Evolutionary conservation across 2,329 filamentous ascomycete species (phyloP).

Genomic region (Rachicladosporium sp.): DNA sequence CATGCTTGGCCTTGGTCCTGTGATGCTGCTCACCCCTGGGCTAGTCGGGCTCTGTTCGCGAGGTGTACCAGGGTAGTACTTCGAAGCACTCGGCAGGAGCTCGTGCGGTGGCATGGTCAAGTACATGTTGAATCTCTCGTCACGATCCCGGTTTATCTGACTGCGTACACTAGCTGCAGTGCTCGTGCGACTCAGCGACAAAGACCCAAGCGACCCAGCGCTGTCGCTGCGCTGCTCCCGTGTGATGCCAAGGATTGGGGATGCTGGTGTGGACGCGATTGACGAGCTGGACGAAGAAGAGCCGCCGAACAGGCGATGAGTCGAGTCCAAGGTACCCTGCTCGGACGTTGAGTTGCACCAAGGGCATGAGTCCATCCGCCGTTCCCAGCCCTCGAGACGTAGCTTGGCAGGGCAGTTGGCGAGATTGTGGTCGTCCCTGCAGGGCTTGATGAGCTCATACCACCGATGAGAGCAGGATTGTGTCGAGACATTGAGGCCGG

Average conservation of each 20-base stretch:
- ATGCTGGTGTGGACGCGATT: constrained; percentile 3
- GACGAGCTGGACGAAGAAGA: constrained; percentile 27
- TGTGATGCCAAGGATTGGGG: constrained; percentile 6
- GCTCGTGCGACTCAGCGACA: constrained; percentile 17
- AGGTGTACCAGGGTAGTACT: constrained; percentile 22
- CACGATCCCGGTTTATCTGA: constrained; percentile 21
- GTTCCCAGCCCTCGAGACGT: constrained; percentile 38
- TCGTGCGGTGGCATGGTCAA: constrained; percentile 20
- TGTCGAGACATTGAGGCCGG: constrained; percentile 36
- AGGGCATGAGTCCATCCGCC: constrained; percentile 34
- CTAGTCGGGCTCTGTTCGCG: not conserved
- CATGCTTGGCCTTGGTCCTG: constrained; percentile 4
- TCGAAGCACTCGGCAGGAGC: constrained; percentile 20
- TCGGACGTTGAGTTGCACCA: constrained; percentile 26
- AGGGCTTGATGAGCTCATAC: constrained; percentile 36
- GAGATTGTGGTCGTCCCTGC: constrained; percentile 32
- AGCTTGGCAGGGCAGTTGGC: constrained; percentile 35
- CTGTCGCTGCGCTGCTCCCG: constrained; percentile 13
- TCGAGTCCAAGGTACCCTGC: constrained; percentile 27
- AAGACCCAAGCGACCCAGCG: constrained; percentile 10
- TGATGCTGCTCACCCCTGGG: not conserved
- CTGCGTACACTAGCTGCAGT: constrained; percentile 18
- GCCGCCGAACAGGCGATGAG: constrained; percentile 36
- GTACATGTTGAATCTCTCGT: constrained; percentile 23
- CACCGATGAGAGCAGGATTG: constrained; percentile 37